Conservation (phyloP, 371 early-diverging fungal genomes). For the Saksenaea vasiformis region DNA sequence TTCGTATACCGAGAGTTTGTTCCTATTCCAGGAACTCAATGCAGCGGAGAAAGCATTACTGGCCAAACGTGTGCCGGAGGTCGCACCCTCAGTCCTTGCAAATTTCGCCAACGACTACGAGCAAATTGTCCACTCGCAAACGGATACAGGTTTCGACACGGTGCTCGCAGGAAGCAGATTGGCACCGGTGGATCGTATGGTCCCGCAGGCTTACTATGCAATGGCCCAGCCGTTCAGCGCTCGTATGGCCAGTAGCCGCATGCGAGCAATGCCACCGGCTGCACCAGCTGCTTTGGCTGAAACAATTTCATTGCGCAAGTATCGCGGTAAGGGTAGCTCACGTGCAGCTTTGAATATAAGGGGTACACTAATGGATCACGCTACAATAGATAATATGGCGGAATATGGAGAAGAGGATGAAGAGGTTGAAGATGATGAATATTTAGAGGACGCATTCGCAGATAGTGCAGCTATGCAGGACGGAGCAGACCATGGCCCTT, state of each 20-base stretch:
- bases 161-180: slow-evolving; percentile 21
- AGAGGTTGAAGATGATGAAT: slow-evolving; percentile 10
- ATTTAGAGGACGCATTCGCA: slow-evolving; percentile 8
- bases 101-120: slow-evolving; percentile 28
- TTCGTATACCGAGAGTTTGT: slow-evolving; percentile 29
- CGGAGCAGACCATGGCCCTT: no score
- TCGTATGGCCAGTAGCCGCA: no score
- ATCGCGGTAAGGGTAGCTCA: no score
- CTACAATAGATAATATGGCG: no score
- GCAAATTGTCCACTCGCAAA: slow-evolving; percentile 2
- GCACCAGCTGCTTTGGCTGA: no score
- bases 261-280: no score
- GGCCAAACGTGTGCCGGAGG: slow-evolving; percentile 34
- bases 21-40: slow-evolving; percentile 33
- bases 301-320: no score
- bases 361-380: no score
- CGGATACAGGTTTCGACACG: slow-evolving; percentile 18
- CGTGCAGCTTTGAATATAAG: no score
- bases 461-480: no score
- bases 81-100: slow-evolving; percentile 28
- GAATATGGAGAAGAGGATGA: slow-evolving; percentile 14
- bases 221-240: neutral
- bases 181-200: neutral
- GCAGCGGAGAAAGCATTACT: slow-evolving; percentile 51
- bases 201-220: no score